A percentile compares a stretch with the other conserved stretches of the same genome.
Conservation (phyloP, 768 basidiomycete species). For the Rhodosporidiobolus sp. region DNA sequence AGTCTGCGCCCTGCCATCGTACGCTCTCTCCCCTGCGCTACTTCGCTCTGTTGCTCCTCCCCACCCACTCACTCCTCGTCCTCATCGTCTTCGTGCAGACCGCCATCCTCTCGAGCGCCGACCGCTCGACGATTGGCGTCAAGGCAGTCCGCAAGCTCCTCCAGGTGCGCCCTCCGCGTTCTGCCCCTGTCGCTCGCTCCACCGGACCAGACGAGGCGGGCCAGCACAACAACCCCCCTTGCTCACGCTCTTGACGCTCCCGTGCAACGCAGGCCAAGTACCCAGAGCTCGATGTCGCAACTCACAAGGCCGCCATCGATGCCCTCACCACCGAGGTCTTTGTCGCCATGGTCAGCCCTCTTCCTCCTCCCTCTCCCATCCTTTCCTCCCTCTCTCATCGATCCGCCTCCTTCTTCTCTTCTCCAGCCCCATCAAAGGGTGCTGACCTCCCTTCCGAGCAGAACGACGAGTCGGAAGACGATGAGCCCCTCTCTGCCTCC, state of each 20-base stretch:
- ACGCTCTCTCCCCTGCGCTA: neutral
- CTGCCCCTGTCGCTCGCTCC: neutral
- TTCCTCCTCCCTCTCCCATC: neutral
- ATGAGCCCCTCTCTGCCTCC: neutral
- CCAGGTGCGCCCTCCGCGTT: constrained; percentile 9
- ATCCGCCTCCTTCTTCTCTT: too few relatives aligned
- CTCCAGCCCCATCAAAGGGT: neutral
- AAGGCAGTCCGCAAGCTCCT: constrained; percentile 18
- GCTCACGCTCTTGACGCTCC: neutral
- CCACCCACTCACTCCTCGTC: neutral
- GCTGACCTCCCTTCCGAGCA: neutral
- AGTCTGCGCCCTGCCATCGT: constrained; percentile 15
- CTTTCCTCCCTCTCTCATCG: neutral
- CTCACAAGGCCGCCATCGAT: constrained; percentile 29
- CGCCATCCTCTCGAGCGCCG: neutral
- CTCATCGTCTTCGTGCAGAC: neutral
- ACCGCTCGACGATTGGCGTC: constrained; percentile 7
- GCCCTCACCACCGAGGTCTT: constrained; percentile 16
- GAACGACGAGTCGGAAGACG: neutral
- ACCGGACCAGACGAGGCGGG: too few relatives aligned
- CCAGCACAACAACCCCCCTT: neutral
- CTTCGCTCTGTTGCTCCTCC: neutral
- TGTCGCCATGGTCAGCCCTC: neutral
- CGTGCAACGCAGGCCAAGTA: constrained; percentile 23
- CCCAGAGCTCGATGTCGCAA: constrained; percentile 16